Percentiles rank a stretch among this genome's conserved stretches.
Evolutionary conservation across 1,284 basidiomycete species (phyloP).

Genomic region (Cutaneotrichosporon daszewskae): DNA sequence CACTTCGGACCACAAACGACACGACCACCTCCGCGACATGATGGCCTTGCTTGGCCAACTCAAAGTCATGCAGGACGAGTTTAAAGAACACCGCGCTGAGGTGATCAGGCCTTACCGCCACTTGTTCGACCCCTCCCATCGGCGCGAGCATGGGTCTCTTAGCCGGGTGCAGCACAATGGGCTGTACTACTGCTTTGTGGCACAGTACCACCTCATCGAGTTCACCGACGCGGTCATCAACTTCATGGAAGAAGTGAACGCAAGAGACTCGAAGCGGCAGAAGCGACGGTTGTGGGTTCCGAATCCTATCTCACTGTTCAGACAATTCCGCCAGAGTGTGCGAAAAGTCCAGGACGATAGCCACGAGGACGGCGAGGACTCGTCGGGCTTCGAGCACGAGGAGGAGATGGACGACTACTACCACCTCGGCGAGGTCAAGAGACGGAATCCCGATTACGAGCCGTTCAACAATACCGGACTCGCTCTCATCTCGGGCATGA

Average conservation of each 20-base stretch:
- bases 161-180: conserved; percentile 43
- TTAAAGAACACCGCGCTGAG: conserved; percentile 50
- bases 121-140: conserved; percentile 54
- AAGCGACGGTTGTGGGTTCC: conserved; percentile 65
- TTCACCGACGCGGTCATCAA: conserved; percentile 52
- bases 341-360: conserved; percentile 1
- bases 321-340: conserved; percentile 17
- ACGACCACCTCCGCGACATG: neutral
- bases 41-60: neutral
- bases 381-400: neutral
- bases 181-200: conserved; percentile 61
- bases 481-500: conserved; percentile 31
- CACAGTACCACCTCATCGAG: conserved; percentile 64
- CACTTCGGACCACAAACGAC: conserved; percentile 2
- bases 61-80: conserved; percentile 45
- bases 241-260: conserved; percentile 55
- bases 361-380: conserved; percentile 2
- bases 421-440: conserved; percentile 32
- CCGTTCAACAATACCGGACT: conserved; percentile 37
- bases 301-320: conserved; percentile 41
- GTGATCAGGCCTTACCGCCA: conserved; percentile 66
- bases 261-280: conserved; percentile 56
- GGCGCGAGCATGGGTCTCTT: neutral
- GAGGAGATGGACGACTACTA: conserved; percentile 6
- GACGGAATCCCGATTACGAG: conserved; percentile 45